phyloP scores from a whole-genome alignment of 176 grass and related monocot species.

The Oryza rufipogon region DNA sequence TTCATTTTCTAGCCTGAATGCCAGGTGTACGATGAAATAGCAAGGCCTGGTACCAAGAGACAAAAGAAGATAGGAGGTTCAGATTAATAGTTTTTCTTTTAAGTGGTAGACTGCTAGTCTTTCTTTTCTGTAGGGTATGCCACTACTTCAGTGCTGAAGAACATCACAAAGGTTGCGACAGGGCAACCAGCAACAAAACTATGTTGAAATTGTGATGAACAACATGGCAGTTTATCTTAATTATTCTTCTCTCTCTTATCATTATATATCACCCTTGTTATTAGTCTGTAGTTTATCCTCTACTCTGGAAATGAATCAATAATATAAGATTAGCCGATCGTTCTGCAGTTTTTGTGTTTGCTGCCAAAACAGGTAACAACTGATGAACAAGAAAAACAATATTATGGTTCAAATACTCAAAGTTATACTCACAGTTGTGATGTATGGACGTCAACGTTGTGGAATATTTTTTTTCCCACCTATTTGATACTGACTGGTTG shows the following conservation, averaged over 20 bases:
- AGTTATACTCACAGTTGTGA: too few relatives aligned
- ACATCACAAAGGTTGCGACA: not conserved
- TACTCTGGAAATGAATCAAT: not conserved
- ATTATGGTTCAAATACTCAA: too few relatives aligned
- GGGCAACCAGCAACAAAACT: not conserved
- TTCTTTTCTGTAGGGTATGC: not conserved
- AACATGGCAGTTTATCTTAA: not conserved
- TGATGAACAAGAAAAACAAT: too few relatives aligned
- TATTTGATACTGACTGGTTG: too few relatives aligned
- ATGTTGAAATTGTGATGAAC: not conserved
- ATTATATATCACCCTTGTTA: not conserved
- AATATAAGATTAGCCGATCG: too few relatives aligned
- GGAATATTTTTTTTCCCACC: too few relatives aligned
- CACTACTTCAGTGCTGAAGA: not conserved
- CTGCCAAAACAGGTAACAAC: too few relatives aligned
- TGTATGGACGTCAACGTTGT: too few relatives aligned
- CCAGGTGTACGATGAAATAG: not conserved
- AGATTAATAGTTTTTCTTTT: not conserved
- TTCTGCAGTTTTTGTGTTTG: too few relatives aligned
- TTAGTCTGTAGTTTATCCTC: not conserved
- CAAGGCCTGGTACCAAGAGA: not conserved
- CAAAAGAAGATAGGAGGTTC: not conserved
- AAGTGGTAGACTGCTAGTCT: not conserved
- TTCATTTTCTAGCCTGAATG: conserved; percentile 3
- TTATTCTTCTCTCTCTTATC: not conserved